A percentile compares a stretch with the other conserved stretches of the same genome.
phyloP scores from a whole-genome alignment of 257 asterid species.

The Penstemon barbatus region DNA sequence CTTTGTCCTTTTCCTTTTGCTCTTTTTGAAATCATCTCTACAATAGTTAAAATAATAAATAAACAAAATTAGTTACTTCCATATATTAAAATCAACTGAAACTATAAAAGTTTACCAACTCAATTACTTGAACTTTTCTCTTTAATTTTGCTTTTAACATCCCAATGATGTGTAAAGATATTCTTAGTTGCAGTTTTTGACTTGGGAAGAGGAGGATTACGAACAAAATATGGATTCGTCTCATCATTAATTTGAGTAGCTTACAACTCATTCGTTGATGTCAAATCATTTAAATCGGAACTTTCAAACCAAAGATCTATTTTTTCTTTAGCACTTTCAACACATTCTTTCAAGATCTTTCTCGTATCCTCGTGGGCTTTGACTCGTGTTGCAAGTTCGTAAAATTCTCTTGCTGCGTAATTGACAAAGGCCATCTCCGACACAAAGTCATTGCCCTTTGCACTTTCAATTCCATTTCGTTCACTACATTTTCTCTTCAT shows the following conservation, averaged over 20 bases:
- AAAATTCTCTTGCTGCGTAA: not conserved
- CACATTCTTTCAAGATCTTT: not conserved
- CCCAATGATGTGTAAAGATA: not conserved
- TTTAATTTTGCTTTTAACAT: not conserved
- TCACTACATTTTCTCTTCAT: not conserved
- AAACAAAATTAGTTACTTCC: too few relatives aligned
- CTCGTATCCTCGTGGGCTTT: not conserved
- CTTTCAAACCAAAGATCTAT: not conserved
- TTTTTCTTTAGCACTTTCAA: not conserved
- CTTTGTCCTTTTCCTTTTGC: too few relatives aligned
- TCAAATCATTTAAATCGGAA: not conserved
- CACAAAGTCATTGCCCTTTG: not conserved
- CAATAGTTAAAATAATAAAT: too few relatives aligned
- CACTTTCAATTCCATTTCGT: not conserved
- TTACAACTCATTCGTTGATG: not conserved
- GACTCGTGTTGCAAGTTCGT: not conserved
- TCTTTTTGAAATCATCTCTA: too few relatives aligned
- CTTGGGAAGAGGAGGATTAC: not conserved
- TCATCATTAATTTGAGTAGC: too few relatives aligned
- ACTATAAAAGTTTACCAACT: too few relatives aligned
- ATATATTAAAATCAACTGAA: too few relatives aligned
- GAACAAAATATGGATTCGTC: not conserved
- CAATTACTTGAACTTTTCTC: not conserved
- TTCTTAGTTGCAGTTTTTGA: too few relatives aligned
- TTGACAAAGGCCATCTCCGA: not conserved